Evolutionary conservation across 768 basidiomycete genomes (phyloP), one percentile per base, ranked within the genome.

Genomic region (Cantharellus cinnabarinus): DNA sequence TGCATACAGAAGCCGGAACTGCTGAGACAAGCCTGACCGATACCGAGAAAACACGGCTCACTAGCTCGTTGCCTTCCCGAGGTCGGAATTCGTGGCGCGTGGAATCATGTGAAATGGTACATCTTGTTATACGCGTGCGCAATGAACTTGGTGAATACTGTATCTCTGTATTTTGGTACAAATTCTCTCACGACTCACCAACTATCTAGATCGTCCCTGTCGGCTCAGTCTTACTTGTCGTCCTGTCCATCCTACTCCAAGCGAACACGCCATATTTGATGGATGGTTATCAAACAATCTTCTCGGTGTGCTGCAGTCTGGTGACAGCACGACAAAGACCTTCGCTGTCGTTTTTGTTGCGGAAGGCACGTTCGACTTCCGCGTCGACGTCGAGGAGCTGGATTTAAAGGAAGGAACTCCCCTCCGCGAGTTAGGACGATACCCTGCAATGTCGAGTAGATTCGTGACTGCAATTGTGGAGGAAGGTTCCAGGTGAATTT

Each of bases 301-400:
- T 2, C 62, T 90, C 2, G 85, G 85, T 2, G 72, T 72, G n/a
- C 66, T 93, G 55, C 73, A 73, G 50, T 68, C 69, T 29, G 82
- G 80, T 1, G 76, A 77, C 61, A 73, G 75, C 10, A 70, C 71
- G 41, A 72, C 75, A 41, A 64, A 81, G 3, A 75, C 80, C 51
- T 71, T 77, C 0, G 75, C 80, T 1, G 61, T 91, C 7, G 85
- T 82, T 64, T 88, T 93, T 69, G 75, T 90, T 20, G 75, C 84
- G 7, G 72, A 73, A 51, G 89, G 89, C 4, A 69, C 72, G 57
- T 90, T 86, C 61, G 73, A 74, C 58, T 64, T 79, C 38, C 60
- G 60, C 2, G 59, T 52, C n/a, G 53, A 59, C 20, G 64, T 66
- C 0, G 72, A 70, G 3, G 73, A 73, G 59, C 20, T 29, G 20